A percentile compares a stretch with the other conserved stretches of the same genome.
These are phyloP conservation scores for Aspergillus sclerotiicarbonarius DNA, from an alignment of 495 filamentous ascomycete species.

Conservation along the genomic window DNA sequence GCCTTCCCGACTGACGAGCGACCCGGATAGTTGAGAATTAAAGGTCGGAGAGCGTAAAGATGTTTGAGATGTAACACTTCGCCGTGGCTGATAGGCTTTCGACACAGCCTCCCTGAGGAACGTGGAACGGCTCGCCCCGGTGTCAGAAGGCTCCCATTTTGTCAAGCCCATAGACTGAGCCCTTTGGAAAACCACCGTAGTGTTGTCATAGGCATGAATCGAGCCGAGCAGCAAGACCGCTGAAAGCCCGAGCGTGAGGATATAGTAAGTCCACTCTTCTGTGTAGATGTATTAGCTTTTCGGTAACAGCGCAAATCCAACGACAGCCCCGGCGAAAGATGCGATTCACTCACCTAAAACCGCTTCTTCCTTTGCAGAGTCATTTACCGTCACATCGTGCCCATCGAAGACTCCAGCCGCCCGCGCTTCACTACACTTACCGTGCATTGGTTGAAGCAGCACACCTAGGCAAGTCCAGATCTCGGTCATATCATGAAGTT, in stretches of 20 bases:
- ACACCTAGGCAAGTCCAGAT: conserved; percentile 64
- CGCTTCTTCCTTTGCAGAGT: conserved; percentile 52
- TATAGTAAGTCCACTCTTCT: conserved; percentile 65
- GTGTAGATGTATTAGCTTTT: conserved; percentile 32
- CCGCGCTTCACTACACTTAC: conserved; percentile 53
- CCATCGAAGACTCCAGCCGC: conserved; percentile 56
- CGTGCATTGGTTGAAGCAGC: conserved; percentile 57
- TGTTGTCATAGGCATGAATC: conserved; percentile 40
- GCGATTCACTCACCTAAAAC: conserved; percentile 48
- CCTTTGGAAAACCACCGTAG: conserved; percentile 43
- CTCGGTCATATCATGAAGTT: conserved; percentile 65
- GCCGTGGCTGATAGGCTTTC: conserved; percentile 55
- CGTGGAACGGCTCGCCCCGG: conserved; percentile 47
- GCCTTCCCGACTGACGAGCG: background rate
- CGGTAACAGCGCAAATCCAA: background rate
- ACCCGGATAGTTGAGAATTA: background rate
- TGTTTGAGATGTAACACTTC: conserved; percentile 23
- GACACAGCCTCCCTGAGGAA: conserved; percentile 65
- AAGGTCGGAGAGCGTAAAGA: conserved; percentile 12
- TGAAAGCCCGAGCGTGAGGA: conserved; percentile 59
- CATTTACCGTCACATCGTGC: conserved; percentile 41
- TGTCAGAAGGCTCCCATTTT: conserved; percentile 51
- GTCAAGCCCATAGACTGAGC: conserved; percentile 56
- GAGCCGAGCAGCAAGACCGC: conserved; percentile 55
- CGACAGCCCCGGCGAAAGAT: background rate